These are phyloP conservation scores for Globisporangium iwayamae DNA, from an alignment of 352 stramenopile genomes.

Conservation along the genomic window DNA sequence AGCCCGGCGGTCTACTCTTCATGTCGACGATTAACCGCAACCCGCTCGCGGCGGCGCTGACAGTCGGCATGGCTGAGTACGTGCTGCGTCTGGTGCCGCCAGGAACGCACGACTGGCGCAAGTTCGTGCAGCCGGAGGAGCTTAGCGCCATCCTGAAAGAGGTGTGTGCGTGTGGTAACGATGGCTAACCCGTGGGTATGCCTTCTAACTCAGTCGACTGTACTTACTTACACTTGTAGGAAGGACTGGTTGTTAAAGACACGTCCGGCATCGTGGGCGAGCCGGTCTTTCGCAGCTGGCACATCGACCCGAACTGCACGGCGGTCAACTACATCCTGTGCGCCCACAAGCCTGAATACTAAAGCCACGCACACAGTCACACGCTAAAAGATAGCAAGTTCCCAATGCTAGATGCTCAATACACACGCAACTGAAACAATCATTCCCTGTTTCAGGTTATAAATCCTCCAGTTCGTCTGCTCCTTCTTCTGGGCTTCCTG, in stretches of 20 bases:
- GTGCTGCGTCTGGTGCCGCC: constrained; percentile 68
- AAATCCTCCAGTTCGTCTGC: neutral
- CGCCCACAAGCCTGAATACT: constrained; percentile 50
- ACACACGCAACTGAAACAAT: neutral
- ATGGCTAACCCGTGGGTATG: neutral
- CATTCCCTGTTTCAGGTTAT: neutral
- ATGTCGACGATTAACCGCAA: constrained; percentile 86
- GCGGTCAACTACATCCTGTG: constrained; percentile 85
- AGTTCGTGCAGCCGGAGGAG: constrained; percentile 76
- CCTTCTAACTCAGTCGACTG: neutral
- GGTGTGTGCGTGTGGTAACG: constrained; percentile 12
- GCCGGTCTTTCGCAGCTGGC: constrained; percentile 70
- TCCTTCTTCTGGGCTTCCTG: neutral
- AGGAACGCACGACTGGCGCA: constrained; percentile 84
- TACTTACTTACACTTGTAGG: constrained; percentile 15
- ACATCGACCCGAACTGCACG: constrained; percentile 66
- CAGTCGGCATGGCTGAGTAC: constrained; percentile 77
- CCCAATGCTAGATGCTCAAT: neutral
- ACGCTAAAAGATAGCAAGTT: neutral
- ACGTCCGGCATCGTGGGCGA: constrained; percentile 79
- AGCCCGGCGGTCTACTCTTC: constrained; percentile 78
- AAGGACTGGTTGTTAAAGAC: constrained; percentile 56
- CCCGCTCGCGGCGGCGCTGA: constrained; percentile 52
- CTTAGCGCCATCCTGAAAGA: constrained; percentile 53
- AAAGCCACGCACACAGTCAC: neutral